These are phyloP conservation scores for Epichloe brachyelytri DNA, from an alignment of 2,329 filamentous ascomycete species.

Conservation along the genomic window DNA sequence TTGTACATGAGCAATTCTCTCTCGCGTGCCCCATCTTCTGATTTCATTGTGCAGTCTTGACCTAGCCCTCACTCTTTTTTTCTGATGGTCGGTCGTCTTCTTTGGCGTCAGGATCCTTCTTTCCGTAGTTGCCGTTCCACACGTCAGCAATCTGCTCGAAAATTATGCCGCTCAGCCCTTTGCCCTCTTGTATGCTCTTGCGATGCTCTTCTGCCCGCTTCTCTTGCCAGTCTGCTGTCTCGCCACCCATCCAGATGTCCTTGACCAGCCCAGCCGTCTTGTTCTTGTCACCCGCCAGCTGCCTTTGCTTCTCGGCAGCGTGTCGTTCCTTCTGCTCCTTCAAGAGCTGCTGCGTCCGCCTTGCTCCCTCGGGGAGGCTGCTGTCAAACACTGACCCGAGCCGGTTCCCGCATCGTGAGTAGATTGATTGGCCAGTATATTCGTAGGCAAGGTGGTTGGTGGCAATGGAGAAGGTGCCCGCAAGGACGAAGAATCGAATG, in stretches of 20 bases:
- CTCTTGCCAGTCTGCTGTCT: slow-evolving; percentile 40
- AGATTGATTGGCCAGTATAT: slow-evolving; percentile 42
- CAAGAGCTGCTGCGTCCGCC: slow-evolving; percentile 32
- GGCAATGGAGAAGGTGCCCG: slow-evolving; percentile 35
- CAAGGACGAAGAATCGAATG: slow-evolving; percentile 36
- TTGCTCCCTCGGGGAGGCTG: slow-evolving; percentile 44
- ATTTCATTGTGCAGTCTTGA: background rate
- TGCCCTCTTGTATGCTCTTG: slow-evolving; percentile 41
- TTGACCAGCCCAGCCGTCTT: slow-evolving; percentile 24
- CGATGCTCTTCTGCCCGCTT: slow-evolving; percentile 38
- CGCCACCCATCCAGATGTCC: slow-evolving; percentile 46
- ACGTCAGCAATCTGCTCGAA: slow-evolving; percentile 44
- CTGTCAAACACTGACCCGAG: slow-evolving; percentile 32
- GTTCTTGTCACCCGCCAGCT: slow-evolving; percentile 19
- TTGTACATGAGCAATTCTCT: background rate
- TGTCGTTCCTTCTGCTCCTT: slow-evolving; percentile 31
- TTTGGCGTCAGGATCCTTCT: slow-evolving; percentile 11
- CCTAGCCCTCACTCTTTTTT: background rate
- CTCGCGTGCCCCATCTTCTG: background rate
- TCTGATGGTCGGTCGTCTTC: background rate
- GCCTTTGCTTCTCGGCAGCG: slow-evolving; percentile 15
- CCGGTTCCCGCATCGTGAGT: slow-evolving; percentile 32
- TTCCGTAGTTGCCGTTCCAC: slow-evolving; percentile 26
- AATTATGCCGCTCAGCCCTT: slow-evolving; percentile 43
- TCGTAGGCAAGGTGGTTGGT: slow-evolving; percentile 43